These are phyloP conservation scores for Aristolochia fimbriata DNA, from an alignment of 164 flowering plant genomes.

Conservation along the genomic window DNA sequence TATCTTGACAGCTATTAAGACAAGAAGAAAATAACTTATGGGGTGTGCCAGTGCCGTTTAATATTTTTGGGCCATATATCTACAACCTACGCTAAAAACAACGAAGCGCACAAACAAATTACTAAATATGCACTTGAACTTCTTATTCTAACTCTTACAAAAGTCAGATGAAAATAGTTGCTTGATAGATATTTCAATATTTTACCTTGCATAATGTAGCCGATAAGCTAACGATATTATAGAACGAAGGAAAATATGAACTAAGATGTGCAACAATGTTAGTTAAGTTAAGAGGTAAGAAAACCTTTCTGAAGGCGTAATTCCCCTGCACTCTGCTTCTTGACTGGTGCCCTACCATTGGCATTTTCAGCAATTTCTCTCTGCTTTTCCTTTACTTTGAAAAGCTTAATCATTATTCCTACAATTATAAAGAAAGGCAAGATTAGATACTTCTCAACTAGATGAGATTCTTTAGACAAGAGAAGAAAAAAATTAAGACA, in stretches of 20 bases:
- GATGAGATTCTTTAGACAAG: not conserved
- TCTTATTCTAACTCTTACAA: too few species aligned
- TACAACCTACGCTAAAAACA: too few species aligned
- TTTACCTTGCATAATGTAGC: not conserved
- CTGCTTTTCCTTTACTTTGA: slow-evolving; percentile 51
- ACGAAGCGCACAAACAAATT: too few species aligned
- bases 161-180: too few species aligned
- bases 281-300: not conserved
- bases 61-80: too few species aligned
- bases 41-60: too few species aligned
- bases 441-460: too few species aligned
- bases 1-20: not conserved
- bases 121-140: too few species aligned
- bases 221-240: not conserved
- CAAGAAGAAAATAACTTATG: not conserved
- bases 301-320: slow-evolving; percentile 46
- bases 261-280: not conserved
- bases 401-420: slow-evolving; percentile 38
- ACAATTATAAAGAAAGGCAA: not conserved
- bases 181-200: not conserved
- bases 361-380: slow-evolving; percentile 45
- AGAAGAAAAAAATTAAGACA: too few species aligned
- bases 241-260: not conserved
- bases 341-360: slow-evolving; percentile 41
- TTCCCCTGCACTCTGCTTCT: slow-evolving; percentile 60